Conservation (phyloP, 371 early-diverging fungal species). For the Lichtheimia ramosa region DNA sequence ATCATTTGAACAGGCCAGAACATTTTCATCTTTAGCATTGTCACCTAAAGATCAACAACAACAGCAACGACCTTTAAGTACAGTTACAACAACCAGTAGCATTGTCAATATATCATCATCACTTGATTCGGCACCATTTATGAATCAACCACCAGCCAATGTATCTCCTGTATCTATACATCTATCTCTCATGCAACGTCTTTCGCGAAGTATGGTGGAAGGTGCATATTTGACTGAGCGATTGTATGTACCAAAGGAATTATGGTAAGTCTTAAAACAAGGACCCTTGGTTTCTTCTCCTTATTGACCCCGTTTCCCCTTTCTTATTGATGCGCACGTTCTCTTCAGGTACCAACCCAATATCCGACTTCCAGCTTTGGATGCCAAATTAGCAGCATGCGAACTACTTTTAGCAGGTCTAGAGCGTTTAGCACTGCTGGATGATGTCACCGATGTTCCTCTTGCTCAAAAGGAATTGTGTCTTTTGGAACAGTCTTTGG, state of each 20-base stretch:
- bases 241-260: constrained; percentile 30
- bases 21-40: constrained; percentile 1
- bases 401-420: constrained; percentile 20
- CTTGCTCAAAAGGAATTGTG: constrained; percentile 20
- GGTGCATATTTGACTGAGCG: constrained; percentile 30
- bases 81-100: constrained; percentile 1
- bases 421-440: constrained; percentile 16
- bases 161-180: neutral
- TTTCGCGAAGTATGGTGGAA: constrained; percentile 22
- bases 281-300: too few species aligned
- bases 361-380: constrained; percentile 24
- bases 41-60: constrained; percentile 1
- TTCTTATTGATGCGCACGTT: too few species aligned
- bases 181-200: constrained; percentile 15
- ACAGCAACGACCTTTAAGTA: neutral
- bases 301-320: too few species aligned
- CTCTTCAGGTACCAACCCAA: constrained; percentile 28
- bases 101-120: constrained; percentile 2
- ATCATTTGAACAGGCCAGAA: too few species aligned
- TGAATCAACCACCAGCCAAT: neutral
- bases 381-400: constrained; percentile 28
- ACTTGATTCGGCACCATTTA: neutral
- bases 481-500: constrained; percentile 20
- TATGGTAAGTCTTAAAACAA: constrained; percentile 20
- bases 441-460: constrained; percentile 22